Base-by-base conservation (phyloP, 805 yeast species). In the Wickerhamomyces queroliae region DNA sequence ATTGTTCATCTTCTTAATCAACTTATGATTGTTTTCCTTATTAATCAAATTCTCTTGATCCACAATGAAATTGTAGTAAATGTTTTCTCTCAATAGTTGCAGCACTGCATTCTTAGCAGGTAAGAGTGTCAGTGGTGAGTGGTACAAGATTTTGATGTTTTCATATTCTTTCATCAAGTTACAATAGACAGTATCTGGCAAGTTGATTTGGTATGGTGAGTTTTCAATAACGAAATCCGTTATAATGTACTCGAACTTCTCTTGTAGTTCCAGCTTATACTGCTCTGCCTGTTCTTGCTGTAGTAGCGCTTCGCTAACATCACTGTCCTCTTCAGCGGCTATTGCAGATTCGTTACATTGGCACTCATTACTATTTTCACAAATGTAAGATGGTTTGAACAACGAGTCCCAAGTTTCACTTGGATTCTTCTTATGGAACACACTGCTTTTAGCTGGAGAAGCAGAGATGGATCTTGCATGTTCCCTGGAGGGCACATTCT, bases 161-260 rank as follows among this genome's bases (percentile, higher is more conserved):
- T 47, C 35, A 25, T 52, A 50, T 38, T 63, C 69, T 10, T 32
- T 19, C 10, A 58, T 40, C n/a, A 61, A 44, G 16, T 46, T 49
- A 13, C 59, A 52, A 43, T 55, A 61, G 3, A 71, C 57, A 7
- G 62, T 59, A 42, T 61, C 51, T 0, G 78, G 70, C 19, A 76
- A 45, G 52, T 76, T 76, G 42, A 76, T 64, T 51, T 76, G 78
- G 30, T 60, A 61, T 2, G 69, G 66, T 1, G 80, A 62, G 39
- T 71, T 64, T 12, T 59, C 61, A 11, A 46, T 41, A 29, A 76
- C 63, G 49, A 66, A 76, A n/a, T 49, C 55, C 18, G 49, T 43
- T 15, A 76, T 53, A 31, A 76, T 67, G 38, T 49, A 43, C 18
- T 53, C 45, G 65, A 73, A 70, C 44, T 68, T 68, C 26, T 48